A percentile compares a stretch with the other conserved stretches of the same genome.
phyloP scores from a whole-genome alignment of 768 basidiomycete genomes.

The Agaricus subrufescens region DNA sequence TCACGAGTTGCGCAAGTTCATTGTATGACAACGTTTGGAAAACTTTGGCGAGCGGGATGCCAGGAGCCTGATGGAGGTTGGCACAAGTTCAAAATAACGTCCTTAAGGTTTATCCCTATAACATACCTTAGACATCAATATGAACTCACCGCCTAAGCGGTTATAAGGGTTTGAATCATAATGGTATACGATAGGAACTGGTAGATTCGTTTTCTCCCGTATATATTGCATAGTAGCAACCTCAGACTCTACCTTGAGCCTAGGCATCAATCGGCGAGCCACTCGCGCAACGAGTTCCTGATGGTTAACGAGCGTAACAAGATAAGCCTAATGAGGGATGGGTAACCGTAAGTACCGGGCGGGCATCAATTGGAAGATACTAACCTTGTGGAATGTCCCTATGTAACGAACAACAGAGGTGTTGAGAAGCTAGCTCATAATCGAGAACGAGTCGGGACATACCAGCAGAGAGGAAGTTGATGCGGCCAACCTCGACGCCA shows the following conservation, averaged over 20 bases:
- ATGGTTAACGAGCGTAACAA: slow-evolving; percentile 59
- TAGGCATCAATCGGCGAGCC: slow-evolving; percentile 81
- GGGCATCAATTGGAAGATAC: slow-evolving; percentile 3
- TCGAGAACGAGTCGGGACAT: slow-evolving; percentile 23
- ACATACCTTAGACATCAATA: slow-evolving; percentile 81
- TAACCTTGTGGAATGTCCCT: slow-evolving; percentile 86
- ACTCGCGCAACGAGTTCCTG: slow-evolving; percentile 72
- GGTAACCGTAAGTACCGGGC: background rate
- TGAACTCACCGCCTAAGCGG: slow-evolving; percentile 79
- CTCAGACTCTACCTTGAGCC: slow-evolving; percentile 83
- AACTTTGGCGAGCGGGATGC: slow-evolving; percentile 64
- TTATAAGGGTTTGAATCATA: slow-evolving; percentile 85
- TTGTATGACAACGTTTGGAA: slow-evolving; percentile 68
- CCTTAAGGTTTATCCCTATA: background rate
- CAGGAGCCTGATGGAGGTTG: slow-evolving; percentile 50
- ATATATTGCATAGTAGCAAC: slow-evolving; percentile 83
- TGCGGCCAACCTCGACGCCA: slow-evolving; percentile 59
- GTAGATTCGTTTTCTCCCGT: slow-evolving; percentile 62
- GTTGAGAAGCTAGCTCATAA: slow-evolving; percentile 8
- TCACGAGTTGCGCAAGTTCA: slow-evolving; percentile 58
- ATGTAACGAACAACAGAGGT: slow-evolving; percentile 6
- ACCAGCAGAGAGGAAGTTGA: slow-evolving; percentile 74
- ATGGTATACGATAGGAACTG: slow-evolving; percentile 71
- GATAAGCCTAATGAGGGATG: slow-evolving; percentile 56
- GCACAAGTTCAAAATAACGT: slow-evolving; percentile 17